Evolutionary conservation across 805 yeast genomes (phyloP).

Genomic region (Pichia phayaonensis): DNA sequence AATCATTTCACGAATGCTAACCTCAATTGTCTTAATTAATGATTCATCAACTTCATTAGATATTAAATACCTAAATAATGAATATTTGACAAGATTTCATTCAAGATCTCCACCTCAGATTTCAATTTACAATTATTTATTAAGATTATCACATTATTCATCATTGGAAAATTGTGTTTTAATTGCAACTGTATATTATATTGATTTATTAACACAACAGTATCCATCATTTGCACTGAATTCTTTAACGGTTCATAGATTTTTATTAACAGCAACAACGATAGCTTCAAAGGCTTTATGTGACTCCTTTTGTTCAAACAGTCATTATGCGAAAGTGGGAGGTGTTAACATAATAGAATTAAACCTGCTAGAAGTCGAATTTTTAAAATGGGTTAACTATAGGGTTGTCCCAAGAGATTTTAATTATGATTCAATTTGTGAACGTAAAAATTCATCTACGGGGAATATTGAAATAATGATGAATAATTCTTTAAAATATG

Average conservation of each 20-base stretch:
- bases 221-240: constrained; percentile 78
- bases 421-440: constrained; percentile 26
- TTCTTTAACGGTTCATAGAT: constrained; percentile 90
- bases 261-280: constrained; percentile 81
- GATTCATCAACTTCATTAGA: constrained; percentile 37
- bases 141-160: constrained; percentile 75
- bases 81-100: constrained; percentile 76
- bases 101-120: constrained; percentile 89
- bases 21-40: constrained; percentile 65
- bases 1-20: constrained; percentile 72
- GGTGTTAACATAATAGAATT: constrained; percentile 80
- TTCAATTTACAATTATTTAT: constrained; percentile 67
- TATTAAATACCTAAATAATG: constrained; percentile 26
- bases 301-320: constrained; percentile 89
- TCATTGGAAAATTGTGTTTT: constrained; percentile 78
- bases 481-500: constrained; percentile 17
- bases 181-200: constrained; percentile 78
- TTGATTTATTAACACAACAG: constrained; percentile 72
- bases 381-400: constrained; percentile 73
- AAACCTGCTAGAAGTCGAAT: constrained; percentile 83
- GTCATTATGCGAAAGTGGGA: constrained; percentile 93
- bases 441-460: constrained; percentile 18
- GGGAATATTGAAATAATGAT: constrained; percentile 19
- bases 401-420: constrained; percentile 55
- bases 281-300: constrained; percentile 86